phyloP scores from a whole-genome alignment of 1,139 yeast genomes.

The Zygotorulaspora mrakii region DNA sequence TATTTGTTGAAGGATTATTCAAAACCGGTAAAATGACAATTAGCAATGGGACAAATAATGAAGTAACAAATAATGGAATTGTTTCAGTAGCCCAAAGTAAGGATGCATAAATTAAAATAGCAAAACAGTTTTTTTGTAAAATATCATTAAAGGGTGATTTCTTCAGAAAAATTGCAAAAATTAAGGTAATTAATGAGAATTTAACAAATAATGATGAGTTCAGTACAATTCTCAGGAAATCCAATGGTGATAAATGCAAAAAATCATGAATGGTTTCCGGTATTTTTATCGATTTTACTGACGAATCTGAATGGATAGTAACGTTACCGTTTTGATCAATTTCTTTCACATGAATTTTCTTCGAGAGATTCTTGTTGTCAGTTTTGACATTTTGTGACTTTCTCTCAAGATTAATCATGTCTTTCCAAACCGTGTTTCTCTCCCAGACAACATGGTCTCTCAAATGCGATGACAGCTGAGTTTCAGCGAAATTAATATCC shows the following conservation, averaged over 20 bases:
- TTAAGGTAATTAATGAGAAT: conserved; percentile 43
- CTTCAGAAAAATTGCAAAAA: conserved; percentile 49
- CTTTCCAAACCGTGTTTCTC: conserved; percentile 95
- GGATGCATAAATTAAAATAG: conserved; percentile 74
- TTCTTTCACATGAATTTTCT: conserved; percentile 11
- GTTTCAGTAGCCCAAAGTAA: conserved; percentile 93
- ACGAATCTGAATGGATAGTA: conserved; percentile 7
- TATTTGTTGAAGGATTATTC: conserved; percentile 47
- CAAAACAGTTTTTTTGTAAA: conserved; percentile 74
- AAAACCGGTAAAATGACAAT: conserved; percentile 71
- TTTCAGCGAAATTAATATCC: conserved; percentile 43
- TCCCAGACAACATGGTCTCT: conserved; percentile 96
- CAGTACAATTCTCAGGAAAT: conserved; percentile 18
- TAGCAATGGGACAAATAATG: conserved; percentile 74
- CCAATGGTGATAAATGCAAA: conserved; percentile 14
- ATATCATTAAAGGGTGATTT: conserved; percentile 62
- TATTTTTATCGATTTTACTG: conserved; percentile 1
- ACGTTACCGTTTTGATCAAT: conserved; percentile 11
- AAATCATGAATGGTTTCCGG: conserved; percentile 22
- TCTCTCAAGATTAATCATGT: conserved; percentile 85
- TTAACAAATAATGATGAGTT: conserved; percentile 38
- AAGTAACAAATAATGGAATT: conserved; percentile 81
- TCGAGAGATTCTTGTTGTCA: conserved; percentile 26
- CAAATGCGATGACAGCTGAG: conserved; percentile 68
- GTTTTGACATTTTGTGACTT: conserved; percentile 54